Conservation (phyloP, 495 filamentous ascomycete genomes). For the Aspergillus panamensis region DNA sequence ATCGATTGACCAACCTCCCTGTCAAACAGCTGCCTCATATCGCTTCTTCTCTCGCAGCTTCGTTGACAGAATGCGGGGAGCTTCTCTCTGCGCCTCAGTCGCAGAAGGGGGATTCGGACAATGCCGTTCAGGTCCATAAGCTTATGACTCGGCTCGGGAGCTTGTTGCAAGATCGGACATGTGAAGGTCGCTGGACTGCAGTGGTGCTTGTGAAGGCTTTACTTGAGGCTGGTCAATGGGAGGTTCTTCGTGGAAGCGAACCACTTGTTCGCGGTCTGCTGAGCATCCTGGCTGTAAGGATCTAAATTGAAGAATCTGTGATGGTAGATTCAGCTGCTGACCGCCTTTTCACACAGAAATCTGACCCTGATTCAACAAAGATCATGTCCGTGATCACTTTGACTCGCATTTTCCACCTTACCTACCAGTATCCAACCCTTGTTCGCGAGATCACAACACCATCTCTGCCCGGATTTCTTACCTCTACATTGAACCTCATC, state of each 20-base stretch:
- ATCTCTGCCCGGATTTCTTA: slow-evolving; percentile 68
- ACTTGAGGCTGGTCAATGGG: slow-evolving; percentile 77
- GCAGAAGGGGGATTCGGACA: slow-evolving; percentile 53
- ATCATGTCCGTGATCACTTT: slow-evolving; percentile 70
- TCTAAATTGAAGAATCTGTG: slow-evolving; percentile 2
- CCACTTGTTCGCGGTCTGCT: slow-evolving; percentile 72
- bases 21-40: slow-evolving; percentile 60
- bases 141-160: slow-evolving; percentile 73
- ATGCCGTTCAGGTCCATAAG: slow-evolving; percentile 65
- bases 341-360: slow-evolving; percentile 51
- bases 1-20: slow-evolving; percentile 61
- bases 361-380: slow-evolving; percentile 66
- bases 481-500: slow-evolving; percentile 65
- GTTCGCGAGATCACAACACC: slow-evolving; percentile 87
- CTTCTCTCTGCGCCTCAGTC: slow-evolving; percentile 50
- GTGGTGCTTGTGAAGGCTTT: slow-evolving; percentile 75
- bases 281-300: slow-evolving; percentile 59
- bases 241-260: slow-evolving; percentile 63
- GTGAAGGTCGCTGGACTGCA: slow-evolving; percentile 71
- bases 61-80: slow-evolving; percentile 57
- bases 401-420: slow-evolving; percentile 75
- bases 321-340: slow-evolving; percentile 13
- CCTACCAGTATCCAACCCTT: slow-evolving; percentile 74
- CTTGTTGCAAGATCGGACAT: slow-evolving; percentile 66
- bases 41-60: slow-evolving; percentile 56